A percentile compares a stretch with the other conserved stretches of the same genome.
Conservation (phyloP, 1,284 basidiomycete genomes). For the Ustilago xerochloae region DNA sequence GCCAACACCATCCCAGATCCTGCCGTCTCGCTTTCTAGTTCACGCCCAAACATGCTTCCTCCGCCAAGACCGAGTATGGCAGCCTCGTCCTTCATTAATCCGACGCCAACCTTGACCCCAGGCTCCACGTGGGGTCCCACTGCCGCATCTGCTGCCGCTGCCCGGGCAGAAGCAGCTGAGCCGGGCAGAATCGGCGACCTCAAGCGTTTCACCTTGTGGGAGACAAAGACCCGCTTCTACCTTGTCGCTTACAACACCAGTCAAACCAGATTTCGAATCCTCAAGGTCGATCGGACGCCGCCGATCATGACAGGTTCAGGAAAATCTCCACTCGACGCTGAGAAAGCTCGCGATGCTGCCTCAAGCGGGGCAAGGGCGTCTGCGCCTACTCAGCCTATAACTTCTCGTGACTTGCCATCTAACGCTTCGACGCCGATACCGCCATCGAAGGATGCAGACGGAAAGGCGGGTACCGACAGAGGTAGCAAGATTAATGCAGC, state of each 20-base stretch:
- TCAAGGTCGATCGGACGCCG: conserved; percentile 63
- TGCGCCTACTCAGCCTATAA: background rate
- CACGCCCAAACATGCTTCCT: conserved; percentile 41
- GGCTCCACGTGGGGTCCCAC: conserved; percentile 48
- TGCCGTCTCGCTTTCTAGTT: conserved; percentile 35
- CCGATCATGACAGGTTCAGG: conserved; percentile 30
- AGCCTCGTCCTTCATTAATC: conserved; percentile 47
- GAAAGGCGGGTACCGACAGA: conserved; percentile 6
- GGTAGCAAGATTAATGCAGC: background rate
- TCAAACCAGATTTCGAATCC: conserved; percentile 63
- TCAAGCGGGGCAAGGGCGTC: background rate
- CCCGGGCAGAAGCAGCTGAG: conserved; percentile 45
- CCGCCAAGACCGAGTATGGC: conserved; percentile 41
- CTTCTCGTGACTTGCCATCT: background rate
- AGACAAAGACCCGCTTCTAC: conserved; percentile 65
- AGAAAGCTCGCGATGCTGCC: conserved; percentile 7
- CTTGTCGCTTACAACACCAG: conserved; percentile 63
- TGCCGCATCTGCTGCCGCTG: conserved; percentile 43
- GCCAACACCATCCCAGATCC: conserved; percentile 47
- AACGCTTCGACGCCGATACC: background rate
- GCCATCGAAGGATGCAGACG: conserved; percentile 5
- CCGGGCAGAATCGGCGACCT: conserved; percentile 55
- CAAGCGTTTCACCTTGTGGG: conserved; percentile 65
- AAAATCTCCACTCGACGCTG: conserved; percentile 3
- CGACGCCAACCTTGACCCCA: conserved; percentile 41